phyloP scores from a whole-genome alignment of 129 eudicot species.

The Arctium minus region DNA sequence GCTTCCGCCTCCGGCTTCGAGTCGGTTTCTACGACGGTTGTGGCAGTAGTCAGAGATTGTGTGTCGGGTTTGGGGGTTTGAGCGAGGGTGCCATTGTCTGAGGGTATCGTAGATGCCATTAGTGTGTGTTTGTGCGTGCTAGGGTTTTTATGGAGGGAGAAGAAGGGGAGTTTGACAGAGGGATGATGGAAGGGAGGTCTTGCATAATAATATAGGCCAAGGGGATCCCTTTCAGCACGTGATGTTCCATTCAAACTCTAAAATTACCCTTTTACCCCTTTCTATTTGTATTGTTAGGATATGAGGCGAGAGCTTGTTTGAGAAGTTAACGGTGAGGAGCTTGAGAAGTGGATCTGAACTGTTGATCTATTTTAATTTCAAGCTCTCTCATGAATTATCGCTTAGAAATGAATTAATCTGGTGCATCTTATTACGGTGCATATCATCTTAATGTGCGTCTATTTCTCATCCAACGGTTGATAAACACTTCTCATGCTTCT shows the following conservation, averaged over 20 bases:
- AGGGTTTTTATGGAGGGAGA: slow-evolving; percentile 28
- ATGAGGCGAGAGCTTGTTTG: no score
- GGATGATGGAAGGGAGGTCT: background rate
- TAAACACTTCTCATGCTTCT: no score
- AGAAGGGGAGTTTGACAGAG: slow-evolving; percentile 10
- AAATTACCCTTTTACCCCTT: background rate
- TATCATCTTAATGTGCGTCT: no score
- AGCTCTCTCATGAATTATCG: no score
- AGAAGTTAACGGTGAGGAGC: no score
- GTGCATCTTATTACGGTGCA: no score
- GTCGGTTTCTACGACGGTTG: slow-evolving; percentile 7
- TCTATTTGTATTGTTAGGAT: background rate
- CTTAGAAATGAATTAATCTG: no score
- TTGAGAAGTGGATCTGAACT: no score
- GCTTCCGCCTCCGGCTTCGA: background rate
- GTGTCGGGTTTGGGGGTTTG: slow-evolving; percentile 3
- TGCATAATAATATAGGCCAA: background rate
- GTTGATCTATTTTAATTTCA: no score
- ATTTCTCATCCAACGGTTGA: no score
- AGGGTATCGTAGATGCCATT: slow-evolving; percentile 33
- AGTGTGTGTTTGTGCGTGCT: background rate
- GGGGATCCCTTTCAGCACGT: background rate
- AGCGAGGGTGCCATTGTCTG: slow-evolving; percentile 29
- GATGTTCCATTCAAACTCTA: no score
- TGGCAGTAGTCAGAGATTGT: slow-evolving; percentile 12